A percentile compares a stretch with the other conserved stretches of the same genome.
Conservation (phyloP, 768 basidiomycete species). For the Cyclocybe cylindracea region DNA sequence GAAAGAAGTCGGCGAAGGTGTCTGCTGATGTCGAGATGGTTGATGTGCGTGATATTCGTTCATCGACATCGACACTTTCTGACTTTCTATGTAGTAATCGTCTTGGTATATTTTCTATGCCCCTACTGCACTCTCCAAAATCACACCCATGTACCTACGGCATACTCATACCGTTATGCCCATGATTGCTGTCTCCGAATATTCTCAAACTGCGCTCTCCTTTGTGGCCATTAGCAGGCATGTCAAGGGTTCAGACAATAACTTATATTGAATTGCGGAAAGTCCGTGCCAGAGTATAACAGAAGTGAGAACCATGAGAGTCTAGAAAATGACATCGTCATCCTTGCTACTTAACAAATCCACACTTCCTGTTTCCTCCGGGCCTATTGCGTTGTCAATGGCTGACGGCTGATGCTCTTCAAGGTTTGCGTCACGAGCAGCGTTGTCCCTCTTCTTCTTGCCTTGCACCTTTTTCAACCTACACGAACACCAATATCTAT, state of each 20-base stretch:
- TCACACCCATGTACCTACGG: slow-evolving; percentile 65
- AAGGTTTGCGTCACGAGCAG: slow-evolving; percentile 35
- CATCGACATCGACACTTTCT: not conserved
- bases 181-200: slow-evolving; percentile 12
- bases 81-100: slow-evolving; percentile 21
- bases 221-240: not conserved
- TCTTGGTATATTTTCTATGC: slow-evolving; percentile 14
- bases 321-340: slow-evolving; percentile 90
- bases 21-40: slow-evolving; percentile 76
- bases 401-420: slow-evolving; percentile 29
- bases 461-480: slow-evolving; percentile 97
- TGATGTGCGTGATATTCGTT: slow-evolving; percentile 55
- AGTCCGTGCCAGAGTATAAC: not conserved
- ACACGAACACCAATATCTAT: slow-evolving; percentile 8
- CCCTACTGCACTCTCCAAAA: slow-evolving; percentile 42
- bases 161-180: slow-evolving; percentile 54
- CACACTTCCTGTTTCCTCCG: slow-evolving; percentile 33
- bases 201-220: slow-evolving; percentile 3
- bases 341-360: slow-evolving; percentile 86
- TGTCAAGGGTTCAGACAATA: no score
- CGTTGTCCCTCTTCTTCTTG: slow-evolving; percentile 90
- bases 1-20: slow-evolving; percentile 58
- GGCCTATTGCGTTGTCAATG: slow-evolving; percentile 27
- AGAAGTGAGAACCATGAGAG: slow-evolving; percentile 1
- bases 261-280: not conserved